Evolutionary conservation across 2,329 filamentous ascomycete genomes (phyloP).

Genomic region (Chaetomium olivaceum): DNA sequence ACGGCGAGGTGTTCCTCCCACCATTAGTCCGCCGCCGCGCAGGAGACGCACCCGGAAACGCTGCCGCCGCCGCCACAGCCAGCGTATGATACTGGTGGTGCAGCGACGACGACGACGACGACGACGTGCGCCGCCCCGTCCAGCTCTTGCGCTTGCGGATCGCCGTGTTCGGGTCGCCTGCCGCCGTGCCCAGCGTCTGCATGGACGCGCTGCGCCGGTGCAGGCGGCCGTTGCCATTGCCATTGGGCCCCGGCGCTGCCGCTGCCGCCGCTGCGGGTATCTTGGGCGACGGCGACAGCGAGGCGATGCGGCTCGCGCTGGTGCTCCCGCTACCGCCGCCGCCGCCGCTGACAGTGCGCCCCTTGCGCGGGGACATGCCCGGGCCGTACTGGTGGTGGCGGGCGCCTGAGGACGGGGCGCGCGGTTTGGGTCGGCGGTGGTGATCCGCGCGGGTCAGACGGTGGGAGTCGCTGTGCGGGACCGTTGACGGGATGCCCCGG

Average conservation of each 20-base stretch:
- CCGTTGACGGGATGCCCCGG: constrained; percentile 40
- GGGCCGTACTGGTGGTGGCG: constrained; percentile 46
- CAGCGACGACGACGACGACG: constrained; percentile 9
- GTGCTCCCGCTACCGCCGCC: constrained; percentile 30
- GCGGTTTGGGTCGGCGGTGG: constrained; percentile 42
- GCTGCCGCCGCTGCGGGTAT: not conserved
- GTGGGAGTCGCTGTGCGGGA: constrained; percentile 36
- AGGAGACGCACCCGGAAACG: not conserved
- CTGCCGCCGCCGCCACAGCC: not conserved
- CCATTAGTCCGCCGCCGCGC: not conserved
- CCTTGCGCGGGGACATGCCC: constrained; percentile 47
- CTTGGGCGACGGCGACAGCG: constrained; percentile 13
- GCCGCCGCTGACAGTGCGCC: constrained; percentile 30
- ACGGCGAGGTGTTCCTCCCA: not conserved
- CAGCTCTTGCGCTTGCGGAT: constrained; percentile 44
- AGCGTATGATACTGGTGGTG: constrained; percentile 16
- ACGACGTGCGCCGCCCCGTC: constrained; percentile 29
- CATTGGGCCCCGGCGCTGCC: not conserved
- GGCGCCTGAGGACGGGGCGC: constrained; percentile 56
- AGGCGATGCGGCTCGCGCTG: constrained; percentile 10
- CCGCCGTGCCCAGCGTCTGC: constrained; percentile 30
- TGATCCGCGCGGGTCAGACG: constrained; percentile 13
- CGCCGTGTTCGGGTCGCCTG: not conserved
- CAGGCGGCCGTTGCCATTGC: constrained; percentile 11
- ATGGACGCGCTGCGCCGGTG: constrained; percentile 35